Evolutionary conservation across 106 monocot species (phyloP), one percentile per base, ranked within the genome.

Genomic region (Cymbidium sinense): DNA sequence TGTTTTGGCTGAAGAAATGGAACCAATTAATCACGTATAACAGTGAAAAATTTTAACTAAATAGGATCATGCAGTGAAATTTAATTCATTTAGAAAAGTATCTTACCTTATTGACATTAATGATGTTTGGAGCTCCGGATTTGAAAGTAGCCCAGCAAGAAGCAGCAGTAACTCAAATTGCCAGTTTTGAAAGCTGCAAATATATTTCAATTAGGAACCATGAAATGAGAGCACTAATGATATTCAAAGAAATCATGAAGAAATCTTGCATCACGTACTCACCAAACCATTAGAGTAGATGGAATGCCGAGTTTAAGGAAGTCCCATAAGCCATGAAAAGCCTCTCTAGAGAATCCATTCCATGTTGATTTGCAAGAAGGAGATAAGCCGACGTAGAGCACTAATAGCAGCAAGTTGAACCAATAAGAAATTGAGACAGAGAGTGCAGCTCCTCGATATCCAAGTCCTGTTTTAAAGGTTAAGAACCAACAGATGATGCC

Each of bases 401-500:
- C 85, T 51, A 87, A 64, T 3, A 90, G 37, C 5, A 79, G 2
- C 43, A 81, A 74, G 75, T 87, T 87, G 50, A 85, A 55, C 83
- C 90, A 90, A 41, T 83, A 85, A 18, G 90, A 87, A 1, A 87
- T 70, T 2, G 71, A 37, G 8, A 50, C 85, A 7, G 90, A 85
- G 7, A 87, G 25, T 4, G 90, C 90, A 5, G 87, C 87, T 7
- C 90, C 90, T 81, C 39, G 83, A 75, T 27, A 71, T 3, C 87
- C 87, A 8, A 90, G 79, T 4, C 81, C 85, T 41, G 69, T 81
- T 29, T 67, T 79, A 43, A 52, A 82, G 3, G 85, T 83, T 13
- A 94, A 69, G 78, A 94, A 3, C 93, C 93, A 91, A 51, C 93
- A 91, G 1, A 85, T 19, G 10, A 85, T n/a, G 70, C 84, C 28